Conservation (phyloP, 768 basidiomycete species). For the Suillus subaureus region DNA sequence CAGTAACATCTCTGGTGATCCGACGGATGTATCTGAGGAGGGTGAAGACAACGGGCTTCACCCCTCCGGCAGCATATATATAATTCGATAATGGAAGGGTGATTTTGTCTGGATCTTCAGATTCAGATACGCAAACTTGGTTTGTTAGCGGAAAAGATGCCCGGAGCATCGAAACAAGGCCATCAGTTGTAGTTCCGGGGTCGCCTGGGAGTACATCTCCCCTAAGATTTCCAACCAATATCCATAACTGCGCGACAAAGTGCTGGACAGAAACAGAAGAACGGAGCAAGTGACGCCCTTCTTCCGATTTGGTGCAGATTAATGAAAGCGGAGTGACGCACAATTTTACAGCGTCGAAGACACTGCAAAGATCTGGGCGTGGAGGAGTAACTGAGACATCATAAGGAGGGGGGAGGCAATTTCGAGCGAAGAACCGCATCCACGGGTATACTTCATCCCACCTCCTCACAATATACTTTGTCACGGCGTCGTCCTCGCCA, state of each 20-base stretch:
- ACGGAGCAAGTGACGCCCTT: background rate
- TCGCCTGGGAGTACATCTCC: background rate
- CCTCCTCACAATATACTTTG: background rate
- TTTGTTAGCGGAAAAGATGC: background rate
- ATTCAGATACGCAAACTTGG: background rate
- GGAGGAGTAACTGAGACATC: conserved; percentile 1
- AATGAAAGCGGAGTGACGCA: background rate
- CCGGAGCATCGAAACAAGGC: background rate
- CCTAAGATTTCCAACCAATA: background rate
- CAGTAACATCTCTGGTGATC: background rate
- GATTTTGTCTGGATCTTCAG: background rate
- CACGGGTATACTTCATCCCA: background rate
- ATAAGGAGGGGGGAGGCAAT: conserved; percentile 3
- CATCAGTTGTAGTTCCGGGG: background rate
- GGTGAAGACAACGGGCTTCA: background rate
- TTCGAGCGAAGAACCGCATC: background rate
- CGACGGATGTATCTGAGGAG: background rate
- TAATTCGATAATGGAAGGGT: conserved; percentile 1
- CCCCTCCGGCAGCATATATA: background rate
- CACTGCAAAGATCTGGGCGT: background rate
- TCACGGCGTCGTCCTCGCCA: background rate
- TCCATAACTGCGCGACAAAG: background rate
- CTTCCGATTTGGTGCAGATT: background rate
- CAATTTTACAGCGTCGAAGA: background rate
- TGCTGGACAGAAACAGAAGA: conserved; percentile 3